Evolutionary conservation across 169 alveolate species (phyloP), one percentile per base, ranked within the genome.

Genomic region (Eimeria nieschulzi): DNA sequence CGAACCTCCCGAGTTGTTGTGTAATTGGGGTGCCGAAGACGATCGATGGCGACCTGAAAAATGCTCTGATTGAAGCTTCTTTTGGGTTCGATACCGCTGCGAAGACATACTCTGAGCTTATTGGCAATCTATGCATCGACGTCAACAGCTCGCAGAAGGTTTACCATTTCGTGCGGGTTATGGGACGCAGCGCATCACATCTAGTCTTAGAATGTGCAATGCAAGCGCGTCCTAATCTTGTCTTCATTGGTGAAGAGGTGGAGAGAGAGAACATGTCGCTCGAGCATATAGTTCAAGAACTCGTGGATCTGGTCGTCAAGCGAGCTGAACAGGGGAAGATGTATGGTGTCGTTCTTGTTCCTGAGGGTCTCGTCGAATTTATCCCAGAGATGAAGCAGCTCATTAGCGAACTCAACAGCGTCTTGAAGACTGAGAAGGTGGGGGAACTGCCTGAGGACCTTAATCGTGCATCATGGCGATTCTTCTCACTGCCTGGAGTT

Each of bases 31-130:
- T 98, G 17, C 99, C 99, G 2, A 99, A 99, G 96, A 99, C 99
- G 7, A 99, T 99, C 87, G 99, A 99, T 94, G 99, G 99, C 39
- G 99, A 99, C 95, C 95, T 99, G 91, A 98, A 98, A 95, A 97
- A 97, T 86, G 91, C 92, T 6, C 64, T 91, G 54, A 97, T 99
- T 33, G 99, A 99, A 93, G 98, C 98, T 71, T 97, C 99, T 64
- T 99, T 99, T 95, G 99, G 99, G 33, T 98, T 98, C 91, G 99
- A 99, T 95, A 98, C 99, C 63, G 99, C 99, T 26, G 98, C 99
- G 33, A 97, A 97, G 92, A 97, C 99, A n/a, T 99, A 99, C 94
- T 97, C 99, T 72, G 99, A 98, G 91, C 95, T 98, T 71, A 98
- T 99, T 51, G 99, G 99, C 72, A 97, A 98, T 94, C 93, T 98